Base-by-base conservation (phyloP, 2,329 filamentous ascomycete species). In the Decorospora gaudefroyi region DNA sequence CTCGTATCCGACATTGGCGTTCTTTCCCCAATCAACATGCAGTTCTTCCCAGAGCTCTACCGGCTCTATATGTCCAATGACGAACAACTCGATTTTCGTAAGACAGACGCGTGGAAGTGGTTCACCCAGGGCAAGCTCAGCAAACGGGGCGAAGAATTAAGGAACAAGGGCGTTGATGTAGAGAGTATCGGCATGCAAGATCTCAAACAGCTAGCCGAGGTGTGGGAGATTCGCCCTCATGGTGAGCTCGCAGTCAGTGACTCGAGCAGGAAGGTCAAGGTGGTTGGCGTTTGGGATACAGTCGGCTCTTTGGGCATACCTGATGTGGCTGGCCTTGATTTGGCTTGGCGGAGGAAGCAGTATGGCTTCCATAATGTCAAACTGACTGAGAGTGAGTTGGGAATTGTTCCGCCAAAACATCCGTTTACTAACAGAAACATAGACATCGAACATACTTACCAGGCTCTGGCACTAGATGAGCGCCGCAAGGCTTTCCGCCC, bases 381-480 rank as follows among this genome's bases (percentile, higher is more conserved):
- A 34, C 35, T 69, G 6, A 67, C 65, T 12, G 52, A 61, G 31
- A 49, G 62, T 73, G 31, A 62, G 69, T 49, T 9, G 33, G 4
- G 2, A 15, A 1, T 31, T 23, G n/a, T 27, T 4, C 9, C 30
- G 13, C 41, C 48, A 8, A 29, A 28, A 4, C 25, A 42, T n/a
- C 6, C 12, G 1, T 8, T 18, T 8, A 61, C 69, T 55, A 70
- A 74, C 1, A 54, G 59, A 4, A 1, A 1, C 6, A 17, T 21
- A 70, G 69, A 65, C 8, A 72, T 81, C 10, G 69, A 78, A 17
- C 74, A 80, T 51, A 79, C 78, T 4, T 81, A 76, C 53, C 79
- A 82, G 29, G 79, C 78, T 2, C 55, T 82, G 1, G 78, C 78
- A 3, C 61, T 82, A 0, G 78, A 82, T 26, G 79, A 82, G 53